These are phyloP conservation scores for Maudiozyma pseudohumilis DNA, from an alignment of 805 yeast species.

Conservation along the genomic window DNA sequence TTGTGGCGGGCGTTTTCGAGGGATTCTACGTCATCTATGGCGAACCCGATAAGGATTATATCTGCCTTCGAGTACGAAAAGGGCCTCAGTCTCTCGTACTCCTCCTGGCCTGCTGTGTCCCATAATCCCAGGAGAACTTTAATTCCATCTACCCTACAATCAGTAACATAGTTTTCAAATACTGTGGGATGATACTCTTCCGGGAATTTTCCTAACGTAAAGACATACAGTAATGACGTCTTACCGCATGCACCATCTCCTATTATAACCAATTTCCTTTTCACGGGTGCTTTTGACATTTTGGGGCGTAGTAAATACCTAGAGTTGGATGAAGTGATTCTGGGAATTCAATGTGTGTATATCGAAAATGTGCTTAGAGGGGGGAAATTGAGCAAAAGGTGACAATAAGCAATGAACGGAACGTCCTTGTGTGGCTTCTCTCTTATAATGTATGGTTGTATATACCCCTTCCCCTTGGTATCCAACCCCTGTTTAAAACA, in stretches of 20 bases:
- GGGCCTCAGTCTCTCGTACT: slow-evolving; percentile 82
- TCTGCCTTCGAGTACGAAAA: slow-evolving; percentile 81
- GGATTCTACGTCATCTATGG: slow-evolving; percentile 77
- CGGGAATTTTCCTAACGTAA: slow-evolving; percentile 88
- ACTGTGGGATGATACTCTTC: slow-evolving; percentile 91
- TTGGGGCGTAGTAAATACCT: too few species aligned
- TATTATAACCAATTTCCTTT: slow-evolving; percentile 76
- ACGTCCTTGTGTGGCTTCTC: too few species aligned
- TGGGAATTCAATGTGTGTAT: too few species aligned
- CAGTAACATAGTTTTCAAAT: slow-evolving; percentile 89
- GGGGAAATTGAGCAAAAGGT: too few species aligned
- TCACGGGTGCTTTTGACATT: slow-evolving; percentile 32
- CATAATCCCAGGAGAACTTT: slow-evolving; percentile 80
- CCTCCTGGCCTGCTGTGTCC: slow-evolving; percentile 98
- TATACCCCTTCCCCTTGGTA: too few species aligned
- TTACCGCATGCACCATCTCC: slow-evolving; percentile 97
- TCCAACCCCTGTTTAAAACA: too few species aligned
- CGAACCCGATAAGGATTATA: slow-evolving; percentile 76
- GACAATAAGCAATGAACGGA: too few species aligned
- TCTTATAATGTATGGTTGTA: too few species aligned
- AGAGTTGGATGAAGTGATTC: too few species aligned
- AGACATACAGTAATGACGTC: slow-evolving; percentile 81
- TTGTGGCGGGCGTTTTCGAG: slow-evolving; percentile 71
- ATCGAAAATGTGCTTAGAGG: too few species aligned
- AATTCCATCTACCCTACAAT: slow-evolving; percentile 88